These are phyloP conservation scores for Emergomyces pasteurianus DNA, from an alignment of 2,329 filamentous ascomycete genomes.

Conservation along the genomic window DNA sequence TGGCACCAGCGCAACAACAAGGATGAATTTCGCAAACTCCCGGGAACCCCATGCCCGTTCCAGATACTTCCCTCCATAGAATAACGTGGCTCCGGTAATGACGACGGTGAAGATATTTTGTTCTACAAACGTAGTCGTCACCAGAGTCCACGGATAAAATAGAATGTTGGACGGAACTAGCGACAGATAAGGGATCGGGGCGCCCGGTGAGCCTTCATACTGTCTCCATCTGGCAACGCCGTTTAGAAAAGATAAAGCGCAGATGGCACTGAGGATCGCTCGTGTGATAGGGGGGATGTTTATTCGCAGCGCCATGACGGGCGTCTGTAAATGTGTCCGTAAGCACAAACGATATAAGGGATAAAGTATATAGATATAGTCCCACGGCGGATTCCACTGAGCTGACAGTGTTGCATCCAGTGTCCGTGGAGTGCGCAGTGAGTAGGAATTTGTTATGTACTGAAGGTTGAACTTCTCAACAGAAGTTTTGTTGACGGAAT, in stretches of 20 bases:
- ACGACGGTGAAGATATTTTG: slow-evolving; percentile 79
- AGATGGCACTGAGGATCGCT: slow-evolving; percentile 60
- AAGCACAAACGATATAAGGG: not conserved
- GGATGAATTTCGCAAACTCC: slow-evolving; percentile 83
- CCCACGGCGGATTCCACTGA: not conserved
- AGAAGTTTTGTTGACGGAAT: not conserved
- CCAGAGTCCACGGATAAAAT: slow-evolving; percentile 84
- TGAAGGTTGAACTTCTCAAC: not conserved
- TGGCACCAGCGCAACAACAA: slow-evolving; percentile 64
- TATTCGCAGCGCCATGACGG: slow-evolving; percentile 65
- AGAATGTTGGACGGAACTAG: slow-evolving; percentile 74
- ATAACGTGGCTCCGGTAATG: slow-evolving; percentile 66
- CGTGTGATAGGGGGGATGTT: slow-evolving; percentile 90
- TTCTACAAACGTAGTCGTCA: slow-evolving; percentile 79
- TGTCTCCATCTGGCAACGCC: slow-evolving; percentile 52
- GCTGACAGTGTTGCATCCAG: not conserved
- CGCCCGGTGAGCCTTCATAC: slow-evolving; percentile 45
- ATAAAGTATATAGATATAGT: not conserved
- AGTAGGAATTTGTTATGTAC: not conserved
- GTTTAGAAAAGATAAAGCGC: slow-evolving; percentile 64
- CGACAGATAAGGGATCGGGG: slow-evolving; percentile 66
- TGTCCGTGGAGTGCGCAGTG: not conserved
- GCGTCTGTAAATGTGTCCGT: slow-evolving; percentile 5
- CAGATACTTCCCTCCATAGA: slow-evolving; percentile 86
- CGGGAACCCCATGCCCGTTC: slow-evolving; percentile 90